A percentile compares a stretch with the other conserved stretches of the same genome.
Evolutionary conservation across 2,329 filamentous ascomycete genomes (phyloP).

Genomic region (Monosporascus sp.): DNA sequence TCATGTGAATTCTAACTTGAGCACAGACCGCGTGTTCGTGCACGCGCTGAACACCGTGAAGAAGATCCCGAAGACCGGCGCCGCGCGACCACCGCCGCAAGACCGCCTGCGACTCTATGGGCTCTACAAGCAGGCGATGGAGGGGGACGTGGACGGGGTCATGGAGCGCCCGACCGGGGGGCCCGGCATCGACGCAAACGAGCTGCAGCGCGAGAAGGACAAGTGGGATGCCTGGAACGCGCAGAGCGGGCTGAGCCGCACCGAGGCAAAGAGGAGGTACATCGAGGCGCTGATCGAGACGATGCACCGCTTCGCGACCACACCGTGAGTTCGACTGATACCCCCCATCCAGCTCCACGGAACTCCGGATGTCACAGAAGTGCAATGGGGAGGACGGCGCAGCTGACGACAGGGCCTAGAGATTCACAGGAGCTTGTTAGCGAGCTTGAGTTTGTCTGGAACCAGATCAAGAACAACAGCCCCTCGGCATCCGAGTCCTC

Average conservation of each 20-base stretch:
- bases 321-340: constrained; percentile 48
- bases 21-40: constrained; percentile 89
- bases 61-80: constrained; percentile 91
- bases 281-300: constrained; percentile 92
- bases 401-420: constrained; percentile 29
- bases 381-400: not conserved
- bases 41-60: constrained; percentile 99
- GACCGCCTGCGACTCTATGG: constrained; percentile 93
- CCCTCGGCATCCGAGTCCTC: constrained; percentile 58
- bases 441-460: constrained; percentile 99
- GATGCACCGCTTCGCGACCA: constrained; percentile 94
- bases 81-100: constrained; percentile 75
- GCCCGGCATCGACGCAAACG: constrained; percentile 44
- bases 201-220: constrained; percentile 54
- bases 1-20: not conserved
- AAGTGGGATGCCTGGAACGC: constrained; percentile 96
- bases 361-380: not conserved
- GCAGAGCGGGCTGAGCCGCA: constrained; percentile 76
- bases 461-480: constrained; percentile 87
- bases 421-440: constrained; percentile 83
- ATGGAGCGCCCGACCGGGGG: constrained; percentile 71
- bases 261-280: constrained; percentile 90
- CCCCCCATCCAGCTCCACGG: constrained; percentile 4
- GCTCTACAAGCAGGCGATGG: constrained; percentile 98
- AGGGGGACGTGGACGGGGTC: constrained; percentile 91